Evolutionary conservation across 306 rosid genomes (phyloP).

Genomic region (Quercus suber): DNA sequence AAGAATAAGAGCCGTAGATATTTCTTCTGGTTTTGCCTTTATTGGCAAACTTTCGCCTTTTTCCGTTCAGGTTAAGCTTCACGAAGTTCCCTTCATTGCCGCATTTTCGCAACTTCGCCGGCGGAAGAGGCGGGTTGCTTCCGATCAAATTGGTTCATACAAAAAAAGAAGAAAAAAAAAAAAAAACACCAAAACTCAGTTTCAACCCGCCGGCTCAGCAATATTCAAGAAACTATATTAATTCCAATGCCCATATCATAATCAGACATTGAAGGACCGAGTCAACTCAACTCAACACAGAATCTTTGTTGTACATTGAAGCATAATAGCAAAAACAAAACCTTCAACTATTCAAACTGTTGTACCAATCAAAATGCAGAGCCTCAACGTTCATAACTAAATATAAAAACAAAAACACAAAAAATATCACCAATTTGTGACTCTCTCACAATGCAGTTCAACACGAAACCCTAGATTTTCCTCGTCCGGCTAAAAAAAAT

Average conservation of each 20-base stretch:
- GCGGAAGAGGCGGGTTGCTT: slow-evolving; percentile 42
- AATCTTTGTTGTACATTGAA: slow-evolving; percentile 15
- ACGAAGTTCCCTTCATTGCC: slow-evolving; percentile 74
- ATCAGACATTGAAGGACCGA: slow-evolving; percentile 27
- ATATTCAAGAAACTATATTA: slow-evolving; percentile 21
- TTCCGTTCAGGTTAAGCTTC: slow-evolving; percentile 56
- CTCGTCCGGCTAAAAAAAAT: slow-evolving; percentile 7
- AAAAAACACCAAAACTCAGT: neutral
- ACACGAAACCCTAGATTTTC: slow-evolving; percentile 52
- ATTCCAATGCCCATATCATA: slow-evolving; percentile 21
- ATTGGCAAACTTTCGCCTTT: slow-evolving; percentile 52
- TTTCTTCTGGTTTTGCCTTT: slow-evolving; percentile 36
- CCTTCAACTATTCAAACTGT: slow-evolving; percentile 23
- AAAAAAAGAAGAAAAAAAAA: neutral
- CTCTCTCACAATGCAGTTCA: neutral
- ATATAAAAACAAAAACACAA: neutral
- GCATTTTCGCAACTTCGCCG: slow-evolving; percentile 40
- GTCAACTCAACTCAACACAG: slow-evolving; percentile 34
- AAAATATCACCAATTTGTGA: slow-evolving; percentile 20
- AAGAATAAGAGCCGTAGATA: neutral
- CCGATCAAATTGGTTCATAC: slow-evolving; percentile 54
- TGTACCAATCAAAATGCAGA: slow-evolving; percentile 36
- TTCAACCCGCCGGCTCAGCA: slow-evolving; percentile 7
- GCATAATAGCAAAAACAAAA: slow-evolving; percentile 31
- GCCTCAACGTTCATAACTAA: slow-evolving; percentile 17